Evolutionary conservation across 148 eudicot genomes (phyloP).

Genomic region (Spergularia bocconei): DNA sequence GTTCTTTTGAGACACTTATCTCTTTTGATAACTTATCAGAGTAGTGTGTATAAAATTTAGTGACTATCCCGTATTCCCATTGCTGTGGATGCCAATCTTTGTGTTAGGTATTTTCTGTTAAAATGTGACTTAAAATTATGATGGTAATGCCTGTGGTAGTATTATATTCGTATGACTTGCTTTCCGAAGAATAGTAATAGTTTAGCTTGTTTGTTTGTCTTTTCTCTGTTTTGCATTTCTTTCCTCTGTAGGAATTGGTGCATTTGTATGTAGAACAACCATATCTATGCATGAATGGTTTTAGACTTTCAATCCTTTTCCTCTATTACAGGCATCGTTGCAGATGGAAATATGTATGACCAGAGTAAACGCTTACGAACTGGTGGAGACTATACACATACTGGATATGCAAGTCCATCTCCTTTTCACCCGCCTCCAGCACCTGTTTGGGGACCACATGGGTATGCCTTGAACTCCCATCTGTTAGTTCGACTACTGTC

Average conservation of each 20-base stretch:
- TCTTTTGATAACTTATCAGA: too few relatives aligned
- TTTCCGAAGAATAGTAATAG: background rate
- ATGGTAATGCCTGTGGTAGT: background rate
- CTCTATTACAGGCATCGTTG: slow-evolving; percentile 59
- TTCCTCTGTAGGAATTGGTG: background rate
- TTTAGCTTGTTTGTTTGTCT: background rate
- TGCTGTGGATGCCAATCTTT: too few relatives aligned
- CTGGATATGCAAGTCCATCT: slow-evolving; percentile 84
- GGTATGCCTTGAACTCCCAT: slow-evolving; percentile 37
- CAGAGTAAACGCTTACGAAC: slow-evolving; percentile 91
- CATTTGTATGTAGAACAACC: background rate
- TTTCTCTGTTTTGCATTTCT: background rate
- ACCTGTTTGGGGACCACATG: slow-evolving; percentile 93
- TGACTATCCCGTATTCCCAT: too few relatives aligned
- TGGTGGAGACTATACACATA: slow-evolving; percentile 87
- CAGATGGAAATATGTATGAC: slow-evolving; percentile 75
- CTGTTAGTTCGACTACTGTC: background rate
- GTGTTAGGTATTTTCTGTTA: too few relatives aligned
- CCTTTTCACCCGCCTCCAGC: slow-evolving; percentile 94
- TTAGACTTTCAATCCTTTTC: background rate
- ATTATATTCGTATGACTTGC: background rate
- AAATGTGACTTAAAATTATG: too few relatives aligned
- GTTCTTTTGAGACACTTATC: too few relatives aligned
- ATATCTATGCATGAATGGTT: background rate
- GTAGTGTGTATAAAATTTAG: too few relatives aligned